These are phyloP conservation scores for Euphorbia schlechtendalii DNA, from an alignment of 441 rosid species.

Conservation along the genomic window DNA sequence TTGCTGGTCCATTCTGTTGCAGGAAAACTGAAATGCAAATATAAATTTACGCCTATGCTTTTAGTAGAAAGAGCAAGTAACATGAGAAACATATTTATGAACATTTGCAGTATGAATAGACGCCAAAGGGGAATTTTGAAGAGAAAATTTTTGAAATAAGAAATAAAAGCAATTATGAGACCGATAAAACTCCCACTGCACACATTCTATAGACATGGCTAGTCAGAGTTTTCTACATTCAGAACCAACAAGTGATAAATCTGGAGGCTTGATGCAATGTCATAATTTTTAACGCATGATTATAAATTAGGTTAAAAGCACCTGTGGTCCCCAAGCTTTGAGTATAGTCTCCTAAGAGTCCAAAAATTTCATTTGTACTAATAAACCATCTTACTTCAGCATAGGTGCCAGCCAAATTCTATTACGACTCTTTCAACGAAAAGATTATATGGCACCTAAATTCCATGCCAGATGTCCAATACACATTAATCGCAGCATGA, in stretches of 20 bases:
- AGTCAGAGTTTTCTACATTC: neutral
- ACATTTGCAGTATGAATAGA: neutral
- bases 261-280: neutral
- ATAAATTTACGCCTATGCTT: slow-evolving; percentile 14
- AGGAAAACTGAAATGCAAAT: slow-evolving; percentile 12
- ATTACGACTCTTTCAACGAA: neutral
- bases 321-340: neutral
- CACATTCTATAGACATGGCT: neutral
- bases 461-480: neutral
- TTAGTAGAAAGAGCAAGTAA: slow-evolving; percentile 10
- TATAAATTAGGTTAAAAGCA: neutral
- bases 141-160: neutral
- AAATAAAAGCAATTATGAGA: neutral
- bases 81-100: slow-evolving; percentile 6
- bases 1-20: slow-evolving; percentile 66
- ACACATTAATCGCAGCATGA: neutral
- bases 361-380: neutral
- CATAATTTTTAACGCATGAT: neutral
- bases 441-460: neutral
- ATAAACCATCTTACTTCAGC: neutral
- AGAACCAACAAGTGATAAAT: slow-evolving; percentile 1
- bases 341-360: neutral
- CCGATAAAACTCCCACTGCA: neutral
- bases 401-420: neutral
- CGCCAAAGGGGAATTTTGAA: neutral